Conservation (phyloP, 163 green algal genomes). For the Volvox carteri region DNA sequence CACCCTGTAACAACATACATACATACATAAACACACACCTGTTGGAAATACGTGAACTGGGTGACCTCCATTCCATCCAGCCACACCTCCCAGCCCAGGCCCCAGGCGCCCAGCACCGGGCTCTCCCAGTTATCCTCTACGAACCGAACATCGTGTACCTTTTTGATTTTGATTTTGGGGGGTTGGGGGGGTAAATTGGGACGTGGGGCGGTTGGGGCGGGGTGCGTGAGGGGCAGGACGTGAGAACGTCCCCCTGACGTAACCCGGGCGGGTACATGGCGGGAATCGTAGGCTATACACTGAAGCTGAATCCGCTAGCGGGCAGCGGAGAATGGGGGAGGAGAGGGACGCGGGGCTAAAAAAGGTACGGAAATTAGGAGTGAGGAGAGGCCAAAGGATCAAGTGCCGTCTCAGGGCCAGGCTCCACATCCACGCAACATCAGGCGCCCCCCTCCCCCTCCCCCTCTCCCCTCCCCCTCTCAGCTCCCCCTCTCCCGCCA, state of each 20-base stretch:
- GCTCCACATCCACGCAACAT: background rate
- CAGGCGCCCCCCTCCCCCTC: too few relatives aligned
- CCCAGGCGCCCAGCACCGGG: slow-evolving; percentile 95
- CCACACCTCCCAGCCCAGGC: slow-evolving; percentile 96
- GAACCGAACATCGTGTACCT: slow-evolving; percentile 93
- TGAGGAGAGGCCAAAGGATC: background rate
- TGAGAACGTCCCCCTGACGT: too few relatives aligned
- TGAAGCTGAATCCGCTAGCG: too few relatives aligned
- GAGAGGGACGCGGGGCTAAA: background rate
- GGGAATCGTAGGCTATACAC: too few relatives aligned
- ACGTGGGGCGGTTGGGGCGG: too few relatives aligned
- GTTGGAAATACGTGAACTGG: slow-evolving; percentile 99
- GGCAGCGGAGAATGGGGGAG: background rate
- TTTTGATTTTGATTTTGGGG: too few relatives aligned
- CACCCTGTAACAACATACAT: too few relatives aligned
- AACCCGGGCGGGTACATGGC: too few relatives aligned
- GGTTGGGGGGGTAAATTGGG: too few relatives aligned
- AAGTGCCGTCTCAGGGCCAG: background rate
- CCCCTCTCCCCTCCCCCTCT: too few relatives aligned
- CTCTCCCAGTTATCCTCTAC: slow-evolving; percentile 99
- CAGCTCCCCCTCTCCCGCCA: too few relatives aligned
- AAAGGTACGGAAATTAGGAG: background rate
- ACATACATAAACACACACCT: slow-evolving; percentile 71
- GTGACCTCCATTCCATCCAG: slow-evolving; percentile 97
- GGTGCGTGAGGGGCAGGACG: background rate